Conservation (phyloP, 2,329 filamentous ascomycete species). For the Colletotrichum zoysiae region DNA sequence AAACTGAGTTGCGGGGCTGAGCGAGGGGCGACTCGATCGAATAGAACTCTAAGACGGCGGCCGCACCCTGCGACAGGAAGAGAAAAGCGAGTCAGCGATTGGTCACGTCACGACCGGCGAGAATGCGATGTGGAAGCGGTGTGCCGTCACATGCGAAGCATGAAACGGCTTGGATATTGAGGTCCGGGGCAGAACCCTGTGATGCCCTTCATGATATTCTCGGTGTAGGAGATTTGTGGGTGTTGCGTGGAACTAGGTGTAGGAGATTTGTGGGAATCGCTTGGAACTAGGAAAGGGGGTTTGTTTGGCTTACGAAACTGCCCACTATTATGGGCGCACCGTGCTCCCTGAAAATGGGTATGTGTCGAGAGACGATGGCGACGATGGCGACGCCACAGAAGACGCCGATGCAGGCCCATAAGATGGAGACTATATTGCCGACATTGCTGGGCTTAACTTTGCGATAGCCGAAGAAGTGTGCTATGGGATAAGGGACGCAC, state of each 20-base stretch:
- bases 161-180: slow-evolving; percentile 10
- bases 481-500: slow-evolving; percentile 73
- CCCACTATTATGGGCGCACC: slow-evolving; percentile 73
- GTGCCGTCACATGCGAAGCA: slow-evolving; percentile 25
- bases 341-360: slow-evolving; percentile 65
- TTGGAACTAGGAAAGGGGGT: background rate
- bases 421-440: slow-evolving; percentile 69
- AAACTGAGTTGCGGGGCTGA: slow-evolving; percentile 77
- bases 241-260: background rate
- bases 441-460: slow-evolving; percentile 52
- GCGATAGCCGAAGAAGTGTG: slow-evolving; percentile 77
- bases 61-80: slow-evolving; percentile 68
- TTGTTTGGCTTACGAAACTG: slow-evolving; percentile 72
- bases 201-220: background rate
- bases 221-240: slow-evolving; percentile 9
- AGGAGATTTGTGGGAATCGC: slow-evolving; percentile 8
- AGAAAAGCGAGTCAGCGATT: slow-evolving; percentile 15
- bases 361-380: slow-evolving; percentile 65
- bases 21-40: slow-evolving; percentile 78
- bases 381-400: slow-evolving; percentile 73
- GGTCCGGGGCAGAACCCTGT: slow-evolving; percentile 13
- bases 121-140: background rate
- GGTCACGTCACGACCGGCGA: slow-evolving; percentile 10
- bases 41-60: slow-evolving; percentile 81
- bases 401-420: slow-evolving; percentile 75